Conservation (phyloP, 176 grass and related monocot genomes). For the Carex littledalei region DNA sequence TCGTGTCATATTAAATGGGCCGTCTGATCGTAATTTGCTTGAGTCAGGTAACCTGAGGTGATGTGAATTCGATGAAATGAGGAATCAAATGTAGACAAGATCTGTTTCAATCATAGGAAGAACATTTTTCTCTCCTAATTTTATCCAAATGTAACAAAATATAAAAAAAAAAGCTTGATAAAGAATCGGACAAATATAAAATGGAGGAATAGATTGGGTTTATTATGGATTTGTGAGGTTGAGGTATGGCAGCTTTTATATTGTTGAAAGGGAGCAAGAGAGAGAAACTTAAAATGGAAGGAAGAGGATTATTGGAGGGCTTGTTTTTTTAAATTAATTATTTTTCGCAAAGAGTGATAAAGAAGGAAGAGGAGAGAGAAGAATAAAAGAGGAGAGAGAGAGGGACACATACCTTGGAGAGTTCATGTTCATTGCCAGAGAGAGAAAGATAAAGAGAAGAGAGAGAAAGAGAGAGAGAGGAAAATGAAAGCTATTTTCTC, state of each 20-base stretch:
- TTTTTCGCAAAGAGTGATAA: not conserved
- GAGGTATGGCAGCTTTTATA: not conserved
- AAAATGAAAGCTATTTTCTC: constrained; percentile 10
- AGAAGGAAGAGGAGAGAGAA: not conserved
- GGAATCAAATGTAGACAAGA: not conserved
- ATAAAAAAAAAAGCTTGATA: not conserved
- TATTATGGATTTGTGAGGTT: not conserved
- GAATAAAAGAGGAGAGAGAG: constrained; percentile 15
- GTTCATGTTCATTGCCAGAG: constrained; percentile 13
- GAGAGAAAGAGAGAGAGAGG: not conserved
- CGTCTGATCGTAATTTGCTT: no score
- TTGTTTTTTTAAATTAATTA: constrained; percentile 3
- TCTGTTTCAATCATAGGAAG: not conserved
- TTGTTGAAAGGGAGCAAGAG: not conserved
- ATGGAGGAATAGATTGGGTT: not conserved
- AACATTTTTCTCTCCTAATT: not conserved
- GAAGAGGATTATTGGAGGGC: not conserved
- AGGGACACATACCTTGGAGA: constrained; percentile 17
- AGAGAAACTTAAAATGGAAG: not conserved
- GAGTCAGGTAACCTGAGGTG: no score
- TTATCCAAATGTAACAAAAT: no score
- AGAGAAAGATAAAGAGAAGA: constrained; percentile 21
- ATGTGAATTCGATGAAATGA: not conserved
- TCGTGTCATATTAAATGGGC: no score
- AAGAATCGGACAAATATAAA: no score